These are phyloP conservation scores for Candida pseudocylindracea DNA, from an alignment of 1,139 yeast species.

Conservation along the genomic window DNA sequence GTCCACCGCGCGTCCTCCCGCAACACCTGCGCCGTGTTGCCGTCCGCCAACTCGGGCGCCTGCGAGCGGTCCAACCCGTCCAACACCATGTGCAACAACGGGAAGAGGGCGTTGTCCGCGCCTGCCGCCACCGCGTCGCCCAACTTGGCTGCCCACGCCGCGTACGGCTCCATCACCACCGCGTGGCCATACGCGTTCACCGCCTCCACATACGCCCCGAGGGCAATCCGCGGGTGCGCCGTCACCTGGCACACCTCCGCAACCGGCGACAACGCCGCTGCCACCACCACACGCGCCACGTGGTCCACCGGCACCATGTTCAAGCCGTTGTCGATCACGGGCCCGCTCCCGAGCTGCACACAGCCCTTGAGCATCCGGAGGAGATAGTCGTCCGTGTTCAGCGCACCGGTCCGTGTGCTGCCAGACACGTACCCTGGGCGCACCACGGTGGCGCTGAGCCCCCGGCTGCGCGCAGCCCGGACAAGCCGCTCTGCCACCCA, in stretches of 20 bases:
- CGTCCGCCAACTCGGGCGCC: constrained; percentile 89
- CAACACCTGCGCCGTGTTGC: constrained; percentile 49
- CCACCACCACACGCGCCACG: constrained; percentile 78
- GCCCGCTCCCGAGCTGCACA: constrained; percentile 66
- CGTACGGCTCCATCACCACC: constrained; percentile 39
- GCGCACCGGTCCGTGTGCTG: constrained; percentile 58
- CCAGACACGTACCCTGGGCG: constrained; percentile 97
- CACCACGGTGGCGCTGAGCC: constrained; percentile 71
- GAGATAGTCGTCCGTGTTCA: constrained; percentile 91
- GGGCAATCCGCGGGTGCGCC: constrained; percentile 77
- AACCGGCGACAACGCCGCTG: constrained; percentile 68
- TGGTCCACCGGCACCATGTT: constrained; percentile 98
- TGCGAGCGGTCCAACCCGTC: constrained; percentile 82
- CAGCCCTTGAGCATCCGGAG: constrained; percentile 89
- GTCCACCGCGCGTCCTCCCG: constrained; percentile 36
- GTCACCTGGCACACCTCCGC: constrained; percentile 78
- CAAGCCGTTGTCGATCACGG: constrained; percentile 69
- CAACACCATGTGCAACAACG: constrained; percentile 79
- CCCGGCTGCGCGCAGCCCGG: constrained; percentile 70
- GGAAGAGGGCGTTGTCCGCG: constrained; percentile 73
- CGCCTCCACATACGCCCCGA: constrained; percentile 50
- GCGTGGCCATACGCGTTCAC: constrained; percentile 53
- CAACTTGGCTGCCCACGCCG: constrained; percentile 54
- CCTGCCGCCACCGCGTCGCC: constrained; percentile 56
- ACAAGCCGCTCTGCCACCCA: constrained; percentile 92